A percentile compares a stretch with the other conserved stretches of the same genome.
Conservation (phyloP, 345 rosid species). For the Eucalyptus victrix region DNA sequence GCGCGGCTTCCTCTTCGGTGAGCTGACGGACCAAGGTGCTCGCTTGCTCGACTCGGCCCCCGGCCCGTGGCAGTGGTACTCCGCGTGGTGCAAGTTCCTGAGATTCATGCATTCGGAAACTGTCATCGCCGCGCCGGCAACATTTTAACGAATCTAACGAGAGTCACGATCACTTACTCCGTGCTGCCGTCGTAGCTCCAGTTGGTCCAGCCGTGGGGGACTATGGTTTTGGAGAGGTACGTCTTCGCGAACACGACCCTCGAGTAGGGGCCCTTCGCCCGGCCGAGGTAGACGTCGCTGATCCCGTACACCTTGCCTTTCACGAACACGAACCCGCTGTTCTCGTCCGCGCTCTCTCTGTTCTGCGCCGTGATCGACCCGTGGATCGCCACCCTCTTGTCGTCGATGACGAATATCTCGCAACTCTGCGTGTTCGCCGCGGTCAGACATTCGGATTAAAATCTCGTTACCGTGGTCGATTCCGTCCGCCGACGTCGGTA, state of each 20-base stretch:
- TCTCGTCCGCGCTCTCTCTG: conserved; percentile 28
- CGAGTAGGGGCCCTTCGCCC: conserved; percentile 75
- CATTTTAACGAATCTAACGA: not conserved
- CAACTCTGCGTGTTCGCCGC: conserved; percentile 25
- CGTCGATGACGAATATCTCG: conserved; percentile 66
- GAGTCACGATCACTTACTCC: conserved; percentile 21
- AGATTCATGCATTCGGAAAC: not conserved
- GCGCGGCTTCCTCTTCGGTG: conserved; percentile 41
- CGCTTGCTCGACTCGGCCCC: conserved; percentile 39
- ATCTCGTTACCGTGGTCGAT: not conserved
- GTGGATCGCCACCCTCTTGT: conserved; percentile 54
- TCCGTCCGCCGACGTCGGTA: not conserved
- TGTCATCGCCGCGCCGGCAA: not conserved
- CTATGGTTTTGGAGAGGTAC: conserved; percentile 63
- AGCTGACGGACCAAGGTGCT: conserved; percentile 61
- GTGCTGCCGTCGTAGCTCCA: conserved; percentile 63
- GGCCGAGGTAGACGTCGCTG: conserved; percentile 54
- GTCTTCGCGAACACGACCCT: conserved; percentile 51
- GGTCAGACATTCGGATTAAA: not conserved
- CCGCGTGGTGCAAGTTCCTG: conserved; percentile 59
- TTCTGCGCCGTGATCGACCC: conserved; percentile 84
- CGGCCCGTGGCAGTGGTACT: conserved; percentile 68
- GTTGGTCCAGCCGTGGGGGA: conserved; percentile 71
- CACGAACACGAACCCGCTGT: conserved; percentile 62
- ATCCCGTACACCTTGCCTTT: conserved; percentile 65